These are phyloP conservation scores for Aureobasidium namibiae DNA, from an alignment of 2,329 filamentous ascomycete genomes.

Conservation along the genomic window DNA sequence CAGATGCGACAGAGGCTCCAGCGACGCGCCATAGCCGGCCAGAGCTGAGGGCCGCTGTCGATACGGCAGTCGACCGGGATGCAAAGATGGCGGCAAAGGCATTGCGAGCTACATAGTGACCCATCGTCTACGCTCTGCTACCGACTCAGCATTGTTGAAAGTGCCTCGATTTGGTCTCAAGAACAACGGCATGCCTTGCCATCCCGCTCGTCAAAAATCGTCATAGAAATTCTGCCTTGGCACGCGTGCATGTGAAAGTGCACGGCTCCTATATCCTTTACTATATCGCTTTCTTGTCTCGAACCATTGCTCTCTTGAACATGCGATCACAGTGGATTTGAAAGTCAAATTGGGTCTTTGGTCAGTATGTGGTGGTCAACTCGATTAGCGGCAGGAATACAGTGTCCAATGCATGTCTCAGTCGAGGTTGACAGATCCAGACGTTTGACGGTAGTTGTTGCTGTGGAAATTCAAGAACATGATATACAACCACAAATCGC, in stretches of 20 bases:
- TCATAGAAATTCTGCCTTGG: slow-evolving; percentile 11
- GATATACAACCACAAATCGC: neutral
- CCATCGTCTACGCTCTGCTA: slow-evolving; percentile 8
- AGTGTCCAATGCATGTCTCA: too few relatives aligned
- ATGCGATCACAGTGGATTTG: too few relatives aligned
- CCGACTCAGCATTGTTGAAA: slow-evolving; percentile 12
- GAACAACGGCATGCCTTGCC: neutral
- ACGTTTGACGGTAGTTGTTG: neutral
- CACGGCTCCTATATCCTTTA: neutral
- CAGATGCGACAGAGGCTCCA: neutral
- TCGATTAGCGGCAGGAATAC: too few relatives aligned
- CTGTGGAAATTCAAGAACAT: neutral
- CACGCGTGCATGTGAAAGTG: slow-evolving; percentile 3
- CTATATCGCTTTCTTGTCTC: neutral
- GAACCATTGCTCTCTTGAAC: neutral
- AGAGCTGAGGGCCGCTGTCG: neutral
- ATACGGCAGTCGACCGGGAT: neutral
- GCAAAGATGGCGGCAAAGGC: slow-evolving; percentile 6
- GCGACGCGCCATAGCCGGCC: neutral
- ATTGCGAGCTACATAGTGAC: slow-evolving; percentile 10
- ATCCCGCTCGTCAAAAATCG: neutral
- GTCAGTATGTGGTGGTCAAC: too few relatives aligned
- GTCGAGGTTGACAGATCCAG: neutral
- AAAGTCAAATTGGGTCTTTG: too few relatives aligned
- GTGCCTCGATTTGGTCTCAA: slow-evolving; percentile 1